A percentile compares a stretch with the other conserved stretches of the same genome.
Conservation (phyloP, 805 yeast genomes). For the Cyberlindnera mycetangii region DNA sequence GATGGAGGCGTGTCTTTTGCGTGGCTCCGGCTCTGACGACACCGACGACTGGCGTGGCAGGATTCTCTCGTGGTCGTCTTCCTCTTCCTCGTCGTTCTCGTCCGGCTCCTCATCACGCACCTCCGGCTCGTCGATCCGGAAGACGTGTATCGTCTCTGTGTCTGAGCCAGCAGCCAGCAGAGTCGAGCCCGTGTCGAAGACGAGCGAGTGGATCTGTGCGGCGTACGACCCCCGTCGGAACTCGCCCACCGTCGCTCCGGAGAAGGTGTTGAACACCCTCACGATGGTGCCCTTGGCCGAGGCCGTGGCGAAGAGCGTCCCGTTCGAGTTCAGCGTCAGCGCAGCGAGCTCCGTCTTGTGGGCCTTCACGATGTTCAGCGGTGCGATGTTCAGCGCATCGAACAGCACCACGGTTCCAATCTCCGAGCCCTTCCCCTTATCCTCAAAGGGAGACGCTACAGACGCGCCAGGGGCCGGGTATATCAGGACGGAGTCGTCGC, state of each 20-base stretch:
- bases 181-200: conserved; percentile 47
- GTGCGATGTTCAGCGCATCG: conserved; percentile 71
- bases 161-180: conserved; percentile 57
- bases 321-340: conserved; percentile 68
- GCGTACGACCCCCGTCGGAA: conserved; percentile 79
- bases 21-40: not conserved
- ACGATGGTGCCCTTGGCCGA: conserved; percentile 88
- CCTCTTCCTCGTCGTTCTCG: not conserved
- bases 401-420: conserved; percentile 57
- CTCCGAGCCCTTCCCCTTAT: conserved; percentile 2
- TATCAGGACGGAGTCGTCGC: conserved; percentile 48
- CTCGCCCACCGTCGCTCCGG: conserved; percentile 57
- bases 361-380: conserved; percentile 79
- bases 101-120: not conserved
- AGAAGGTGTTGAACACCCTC: conserved; percentile 67
- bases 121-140: conserved; percentile 36
- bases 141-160: conserved; percentile 65
- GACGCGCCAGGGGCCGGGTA: conserved; percentile 48
- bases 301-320: conserved; percentile 81
- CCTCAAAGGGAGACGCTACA: conserved; percentile 19
- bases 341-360: conserved; percentile 77
- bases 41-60: conserved; percentile 11
- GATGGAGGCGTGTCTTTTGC: conserved; percentile 21
- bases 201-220: conserved; percentile 50
- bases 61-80: conserved; percentile 14